A percentile compares a stretch with the other conserved stretches of the same genome.
phyloP scores from a whole-genome alignment of 352 stramenopile genomes.

The Blastocystis sp. region DNA sequence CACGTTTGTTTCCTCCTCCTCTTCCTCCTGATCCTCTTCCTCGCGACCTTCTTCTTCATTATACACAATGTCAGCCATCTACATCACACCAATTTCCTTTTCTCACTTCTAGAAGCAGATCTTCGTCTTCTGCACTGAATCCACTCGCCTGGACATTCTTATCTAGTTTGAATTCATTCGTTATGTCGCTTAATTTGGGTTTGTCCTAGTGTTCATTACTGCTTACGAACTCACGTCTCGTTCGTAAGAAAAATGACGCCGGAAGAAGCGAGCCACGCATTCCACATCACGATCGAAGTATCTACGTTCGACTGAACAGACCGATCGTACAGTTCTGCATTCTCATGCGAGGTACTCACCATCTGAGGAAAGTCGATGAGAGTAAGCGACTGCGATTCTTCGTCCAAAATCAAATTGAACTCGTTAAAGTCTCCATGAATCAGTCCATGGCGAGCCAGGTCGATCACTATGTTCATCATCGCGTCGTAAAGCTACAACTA shows the following conservation, averaged over 20 bases:
- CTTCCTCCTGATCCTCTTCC: slow-evolving; percentile 67
- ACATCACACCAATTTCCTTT: slow-evolving; percentile 13
- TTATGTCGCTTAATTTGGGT: slow-evolving; percentile 61
- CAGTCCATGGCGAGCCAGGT: slow-evolving; percentile 89
- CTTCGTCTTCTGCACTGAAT: slow-evolving; percentile 73
- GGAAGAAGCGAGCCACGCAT: slow-evolving; percentile 90
- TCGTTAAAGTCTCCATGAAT: slow-evolving; percentile 99
- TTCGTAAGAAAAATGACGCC: slow-evolving; percentile 71
- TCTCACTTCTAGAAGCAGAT: slow-evolving; percentile 69
- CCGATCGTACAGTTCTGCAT: slow-evolving; percentile 85
- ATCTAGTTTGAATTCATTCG: slow-evolving; percentile 41
- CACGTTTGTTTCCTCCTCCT: slow-evolving; percentile 64
- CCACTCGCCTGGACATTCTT: slow-evolving; percentile 72
- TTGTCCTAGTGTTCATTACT: slow-evolving; percentile 36
- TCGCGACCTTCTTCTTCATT: slow-evolving; percentile 62
- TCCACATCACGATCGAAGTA: slow-evolving; percentile 88
- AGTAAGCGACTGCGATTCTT: slow-evolving; percentile 79
- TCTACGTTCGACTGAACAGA: slow-evolving; percentile 64
- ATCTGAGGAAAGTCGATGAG: slow-evolving; percentile 99
- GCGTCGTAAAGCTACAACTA: slow-evolving; percentile 73
- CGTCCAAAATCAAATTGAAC: slow-evolving; percentile 95
- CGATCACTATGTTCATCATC: slow-evolving; percentile 86
- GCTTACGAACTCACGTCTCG: not conserved
- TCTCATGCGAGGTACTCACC: slow-evolving; percentile 93
- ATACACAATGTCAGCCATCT: slow-evolving; percentile 62